Evolutionary conservation across 129 eudicot genomes (phyloP), one percentile per base, ranked within the genome.

Genomic region (Arctium minus): DNA sequence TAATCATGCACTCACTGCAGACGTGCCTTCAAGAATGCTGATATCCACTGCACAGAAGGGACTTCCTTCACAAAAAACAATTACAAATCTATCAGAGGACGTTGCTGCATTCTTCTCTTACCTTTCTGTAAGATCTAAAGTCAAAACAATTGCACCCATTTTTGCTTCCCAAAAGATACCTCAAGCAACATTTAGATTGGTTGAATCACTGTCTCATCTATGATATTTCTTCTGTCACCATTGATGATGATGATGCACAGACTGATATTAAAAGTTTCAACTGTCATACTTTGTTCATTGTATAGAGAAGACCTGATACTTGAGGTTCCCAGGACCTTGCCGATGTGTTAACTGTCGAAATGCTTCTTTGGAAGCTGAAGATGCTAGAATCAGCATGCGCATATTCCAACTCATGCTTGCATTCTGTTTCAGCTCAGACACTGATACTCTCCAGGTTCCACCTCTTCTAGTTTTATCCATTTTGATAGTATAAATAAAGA

Each of bases 331-430:
- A 94, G 98, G 92, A 84, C 83, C 72, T 94, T 53, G 89, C 87
- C 74, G 87, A 90, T 72, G 83, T 75, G 37, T 78, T 91, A 48
- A 80, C 89, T 31, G 83, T 73, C 1, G 94, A 91, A 70, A 82
- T 89, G 38, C 85, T 91, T 74, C 80, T 81, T 5, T 94, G 97
- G 97, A 94, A 88, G 89, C 88, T 94, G 85, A 85, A 90, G 88
- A 74, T 92, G 86, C 72, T 90, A 46, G 89, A 86, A 79, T 85
- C 98, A 81, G 97, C 91, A 33, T 80, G 89, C 30, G 83, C 85
- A 73, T 90, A 44, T 84, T 91, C 92, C n/a, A 94, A 92, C 88
- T 94, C 97, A 78, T 92, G 94, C 62, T 87, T 94, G 80, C 90
- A 88, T 86, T 85, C 89, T 56, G 94, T 91, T 80, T 86, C 82